phyloP scores from a whole-genome alignment of 768 basidiomycete species.

The Mycena vitilis region DNA sequence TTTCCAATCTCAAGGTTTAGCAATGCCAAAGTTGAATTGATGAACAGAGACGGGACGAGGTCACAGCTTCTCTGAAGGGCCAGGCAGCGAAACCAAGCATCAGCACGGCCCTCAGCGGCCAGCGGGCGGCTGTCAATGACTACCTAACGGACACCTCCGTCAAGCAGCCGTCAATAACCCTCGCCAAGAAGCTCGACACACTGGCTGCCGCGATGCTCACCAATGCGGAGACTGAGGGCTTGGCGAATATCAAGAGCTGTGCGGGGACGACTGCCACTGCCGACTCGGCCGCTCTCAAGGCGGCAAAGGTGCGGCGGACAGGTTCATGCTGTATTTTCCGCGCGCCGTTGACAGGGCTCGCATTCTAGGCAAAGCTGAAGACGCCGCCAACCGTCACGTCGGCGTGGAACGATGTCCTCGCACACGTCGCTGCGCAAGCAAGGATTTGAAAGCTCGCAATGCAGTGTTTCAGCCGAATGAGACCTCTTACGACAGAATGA shows the following conservation, averaged over 20 bases:
- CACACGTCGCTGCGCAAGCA: slow-evolving; percentile 1
- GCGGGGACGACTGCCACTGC: neutral
- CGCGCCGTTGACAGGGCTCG: neutral
- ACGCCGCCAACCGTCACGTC: slow-evolving; percentile 7
- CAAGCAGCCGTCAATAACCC: neutral
- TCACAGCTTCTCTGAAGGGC: slow-evolving; percentile 5
- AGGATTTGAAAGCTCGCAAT: neutral
- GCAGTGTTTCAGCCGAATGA: neutral
- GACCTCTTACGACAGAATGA: neutral
- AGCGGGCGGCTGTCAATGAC: neutral
- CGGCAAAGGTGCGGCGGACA: slow-evolving; percentile 7
- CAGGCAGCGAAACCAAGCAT: neutral
- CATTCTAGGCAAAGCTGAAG: neutral
- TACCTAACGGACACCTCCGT: slow-evolving; percentile 4
- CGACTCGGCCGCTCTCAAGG: slow-evolving; percentile 6
- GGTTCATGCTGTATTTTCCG: neutral
- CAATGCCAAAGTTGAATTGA: neutral
- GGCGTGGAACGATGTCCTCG: slow-evolving; percentile 9
- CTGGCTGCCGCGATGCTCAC: neutral
- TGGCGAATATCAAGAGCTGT: slow-evolving; percentile 14
- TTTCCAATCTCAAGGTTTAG: neutral
- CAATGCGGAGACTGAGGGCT: neutral
- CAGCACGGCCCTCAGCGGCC: neutral
- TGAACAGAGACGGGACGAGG: slow-evolving; percentile 8
- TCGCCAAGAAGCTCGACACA: neutral